A percentile compares a stretch with the other conserved stretches of the same genome.
phyloP scores from a whole-genome alignment of 2,329 filamentous ascomycete genomes.

The Phyllosticta capitalensis region DNA sequence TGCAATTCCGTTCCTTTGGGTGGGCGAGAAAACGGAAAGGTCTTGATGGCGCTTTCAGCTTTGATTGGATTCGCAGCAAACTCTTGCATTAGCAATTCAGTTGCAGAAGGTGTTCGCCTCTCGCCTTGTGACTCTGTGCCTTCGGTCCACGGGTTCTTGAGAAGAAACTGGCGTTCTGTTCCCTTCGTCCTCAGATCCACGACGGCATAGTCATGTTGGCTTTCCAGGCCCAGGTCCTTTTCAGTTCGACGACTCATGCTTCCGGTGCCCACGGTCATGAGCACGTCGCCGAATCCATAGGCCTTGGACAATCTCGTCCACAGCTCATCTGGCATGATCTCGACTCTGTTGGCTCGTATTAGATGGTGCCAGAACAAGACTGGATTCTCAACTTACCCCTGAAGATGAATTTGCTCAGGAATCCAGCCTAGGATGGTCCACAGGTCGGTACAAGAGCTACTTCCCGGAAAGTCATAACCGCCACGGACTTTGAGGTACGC shows the following conservation, averaged over 20 bases:
- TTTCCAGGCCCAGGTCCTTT: slow-evolving; percentile 68
- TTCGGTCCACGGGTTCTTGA: slow-evolving; percentile 95
- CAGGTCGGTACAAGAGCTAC: slow-evolving; percentile 90
- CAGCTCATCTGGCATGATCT: slow-evolving; percentile 62
- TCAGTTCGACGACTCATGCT: slow-evolving; percentile 70
- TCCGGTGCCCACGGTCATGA: slow-evolving; percentile 85
- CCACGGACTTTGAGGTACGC: slow-evolving; percentile 92
- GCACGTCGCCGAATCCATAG: slow-evolving; percentile 68
- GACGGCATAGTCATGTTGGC: slow-evolving; percentile 90
- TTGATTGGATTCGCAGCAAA: background rate
- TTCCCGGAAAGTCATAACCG: slow-evolving; percentile 95
- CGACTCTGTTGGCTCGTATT: slow-evolving; percentile 23
- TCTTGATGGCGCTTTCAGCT: background rate
- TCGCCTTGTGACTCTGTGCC: slow-evolving; percentile 63
- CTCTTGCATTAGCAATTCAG: background rate
- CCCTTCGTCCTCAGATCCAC: slow-evolving; percentile 62
- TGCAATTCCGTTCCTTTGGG: slow-evolving; percentile 19
- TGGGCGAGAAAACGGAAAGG: background rate
- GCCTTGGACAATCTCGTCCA: slow-evolving; percentile 70
- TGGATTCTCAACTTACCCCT: slow-evolving; percentile 43
- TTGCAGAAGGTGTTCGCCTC: background rate
- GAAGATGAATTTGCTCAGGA: slow-evolving; percentile 86
- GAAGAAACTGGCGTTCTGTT: slow-evolving; percentile 58
- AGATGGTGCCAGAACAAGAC: background rate
- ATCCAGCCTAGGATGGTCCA: slow-evolving; percentile 95